Evolutionary conservation across 805 yeast genomes (phyloP).

Genomic region (Candida glaebosa): DNA sequence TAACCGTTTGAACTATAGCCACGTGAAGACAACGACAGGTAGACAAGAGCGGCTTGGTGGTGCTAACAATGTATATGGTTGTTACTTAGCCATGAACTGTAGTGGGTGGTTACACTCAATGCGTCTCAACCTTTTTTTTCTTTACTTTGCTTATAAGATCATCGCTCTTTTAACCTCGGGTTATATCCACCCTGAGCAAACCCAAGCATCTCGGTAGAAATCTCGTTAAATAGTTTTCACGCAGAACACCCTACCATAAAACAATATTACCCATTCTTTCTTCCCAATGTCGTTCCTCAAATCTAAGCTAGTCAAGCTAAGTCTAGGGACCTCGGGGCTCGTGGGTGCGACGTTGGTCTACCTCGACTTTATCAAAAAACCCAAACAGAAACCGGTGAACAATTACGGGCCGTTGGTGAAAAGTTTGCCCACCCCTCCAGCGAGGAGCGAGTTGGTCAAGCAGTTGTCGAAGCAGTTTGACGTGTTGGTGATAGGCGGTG

Average conservation of each 20-base stretch:
- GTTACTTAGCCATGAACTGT: no score
- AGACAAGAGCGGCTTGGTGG: background rate
- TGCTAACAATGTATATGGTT: no score
- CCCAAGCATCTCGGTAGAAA: no score
- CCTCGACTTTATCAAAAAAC: constrained; percentile 37
- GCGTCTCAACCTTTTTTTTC: no score
- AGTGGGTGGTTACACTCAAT: no score
- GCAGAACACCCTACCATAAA: no score
- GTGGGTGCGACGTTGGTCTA: constrained; percentile 37
- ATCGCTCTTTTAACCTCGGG: no score
- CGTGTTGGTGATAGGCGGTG: constrained; percentile 89
- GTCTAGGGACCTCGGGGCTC: constrained; percentile 27
- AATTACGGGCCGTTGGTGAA: constrained; percentile 45
- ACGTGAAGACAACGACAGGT: background rate
- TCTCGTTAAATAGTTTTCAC: no score
- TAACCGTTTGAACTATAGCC: background rate
- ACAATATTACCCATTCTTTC: no score
- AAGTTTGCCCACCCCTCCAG: constrained; percentile 48
- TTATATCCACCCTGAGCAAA: no score
- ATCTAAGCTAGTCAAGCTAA: constrained; percentile 28
- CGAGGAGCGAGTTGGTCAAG: constrained; percentile 50
- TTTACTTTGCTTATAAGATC: no score
- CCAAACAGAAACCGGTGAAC: constrained; percentile 22
- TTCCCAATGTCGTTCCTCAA: constrained; percentile 13
- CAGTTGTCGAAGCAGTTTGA: constrained; percentile 61